Evolutionary conservation across 441 rosid genomes (phyloP), one percentile per base, ranked within the genome.

Genomic region (Adansonia grandidieri): DNA sequence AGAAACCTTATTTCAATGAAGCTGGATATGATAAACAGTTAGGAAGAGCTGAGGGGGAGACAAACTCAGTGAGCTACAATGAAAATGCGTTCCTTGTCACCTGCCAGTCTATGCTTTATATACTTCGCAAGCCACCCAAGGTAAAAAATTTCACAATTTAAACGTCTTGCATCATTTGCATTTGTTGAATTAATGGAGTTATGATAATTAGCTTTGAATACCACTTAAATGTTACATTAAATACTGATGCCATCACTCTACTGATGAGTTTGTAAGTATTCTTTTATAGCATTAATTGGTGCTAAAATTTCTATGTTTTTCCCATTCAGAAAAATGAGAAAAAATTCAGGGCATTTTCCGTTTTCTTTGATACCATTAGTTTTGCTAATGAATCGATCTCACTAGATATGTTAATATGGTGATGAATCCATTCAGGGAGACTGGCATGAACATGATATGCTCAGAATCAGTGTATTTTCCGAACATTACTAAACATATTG

Each of bases 1-100:
- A 92, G 78, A 91, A 91, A 77, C 99, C 99, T 28, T 96, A 96
- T 80, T 96, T 94, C 87, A 96, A 96, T 17, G 98, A 96, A 86
- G 97, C 99, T 53, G 98, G 99, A 56, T 94, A 88, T 13, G 97
- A 96, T 80, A 86, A 85, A 78, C 99, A 91, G 78, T 60, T 92
- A 45, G 99, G 99, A 40, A 85, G 89, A 85, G 87, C 84, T 0
- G 99, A 96, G 80, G 99, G 98, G 79, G 99, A 91, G 92, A 91
- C 85, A 72, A 96, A 96, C 87, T 96, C 98, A 0, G 82, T 88
- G 48, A 88, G 94, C 82, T 94, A 96, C 82, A 96, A 94, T 24
- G 99, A 96, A 61, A 90, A 90, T 40, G 96, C 94, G 0, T 96
- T 90, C 86, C 90, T 96, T 37, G 75, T 89, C 77, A 94, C 91